Conservation (phyloP, 208 protist genomes). For the Vickermania spadyakhi region DNA sequence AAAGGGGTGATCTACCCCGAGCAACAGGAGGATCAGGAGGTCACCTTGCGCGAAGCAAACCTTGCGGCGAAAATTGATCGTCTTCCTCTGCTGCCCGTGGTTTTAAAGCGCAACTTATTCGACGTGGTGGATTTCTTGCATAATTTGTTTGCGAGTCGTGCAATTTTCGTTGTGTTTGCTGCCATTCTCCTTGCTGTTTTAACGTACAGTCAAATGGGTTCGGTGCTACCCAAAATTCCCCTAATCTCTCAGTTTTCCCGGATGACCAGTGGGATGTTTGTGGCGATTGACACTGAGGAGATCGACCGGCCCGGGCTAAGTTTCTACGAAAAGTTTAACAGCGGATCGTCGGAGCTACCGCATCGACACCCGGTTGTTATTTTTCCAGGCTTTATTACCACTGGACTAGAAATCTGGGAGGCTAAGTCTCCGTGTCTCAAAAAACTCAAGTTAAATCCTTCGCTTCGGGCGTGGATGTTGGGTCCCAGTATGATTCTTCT, state of each 20-base stretch:
- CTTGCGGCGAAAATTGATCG: neutral
- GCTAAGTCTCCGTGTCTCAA: constrained; percentile 37
- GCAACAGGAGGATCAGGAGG: neutral
- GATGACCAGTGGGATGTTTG: constrained; percentile 9
- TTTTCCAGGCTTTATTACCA: constrained; percentile 79
- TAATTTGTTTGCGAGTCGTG: neutral
- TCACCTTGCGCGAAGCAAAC: neutral
- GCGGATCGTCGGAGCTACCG: constrained; percentile 20
- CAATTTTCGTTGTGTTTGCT: neutral
- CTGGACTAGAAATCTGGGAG: constrained; percentile 83
- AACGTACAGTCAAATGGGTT: constrained; percentile 7
- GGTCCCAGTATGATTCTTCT: constrained; percentile 65
- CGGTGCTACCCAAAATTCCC: constrained; percentile 17
- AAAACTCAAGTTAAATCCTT: constrained; percentile 9
- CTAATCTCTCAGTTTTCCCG: constrained; percentile 9
- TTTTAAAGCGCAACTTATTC: neutral
- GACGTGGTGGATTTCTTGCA: constrained; percentile 1
- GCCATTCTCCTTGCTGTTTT: neutral
- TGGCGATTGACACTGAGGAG: constrained; percentile 35
- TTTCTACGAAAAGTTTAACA: constrained; percentile 49
- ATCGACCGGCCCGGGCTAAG: constrained; percentile 45
- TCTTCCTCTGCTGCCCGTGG: constrained; percentile 4
- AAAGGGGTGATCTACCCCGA: neutral
- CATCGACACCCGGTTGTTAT: constrained; percentile 71
- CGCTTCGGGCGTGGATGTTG: constrained; percentile 72